These are phyloP conservation scores for Cardamine occulta DNA, from an alignment of 345 rosid species.

Conservation along the genomic window DNA sequence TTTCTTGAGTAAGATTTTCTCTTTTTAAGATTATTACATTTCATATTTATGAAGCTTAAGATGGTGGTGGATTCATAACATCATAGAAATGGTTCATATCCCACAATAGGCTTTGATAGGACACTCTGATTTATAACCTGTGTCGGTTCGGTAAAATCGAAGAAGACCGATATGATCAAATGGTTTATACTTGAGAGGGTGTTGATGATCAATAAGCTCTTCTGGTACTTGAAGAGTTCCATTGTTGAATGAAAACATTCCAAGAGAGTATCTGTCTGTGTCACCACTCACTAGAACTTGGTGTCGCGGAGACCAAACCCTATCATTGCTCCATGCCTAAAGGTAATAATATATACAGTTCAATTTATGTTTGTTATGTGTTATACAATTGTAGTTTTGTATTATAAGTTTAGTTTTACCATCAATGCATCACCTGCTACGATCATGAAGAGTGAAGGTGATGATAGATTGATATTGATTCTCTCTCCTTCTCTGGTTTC, in stretches of 20 bases:
- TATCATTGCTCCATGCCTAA: conserved; percentile 55
- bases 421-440: conserved; percentile 61
- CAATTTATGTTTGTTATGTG: background rate
- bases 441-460: conserved; percentile 56
- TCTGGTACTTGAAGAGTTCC: conserved; percentile 41
- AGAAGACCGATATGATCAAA: conserved; percentile 46
- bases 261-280: conserved; percentile 47
- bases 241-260: conserved; percentile 42
- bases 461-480: conserved; percentile 51
- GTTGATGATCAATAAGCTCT: conserved; percentile 47
- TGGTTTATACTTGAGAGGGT: conserved; percentile 45
- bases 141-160: conserved; percentile 36
- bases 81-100: conserved; percentile 21
- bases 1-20: conserved; percentile 6
- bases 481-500: conserved; percentile 51
- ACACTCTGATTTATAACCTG: conserved; percentile 33
- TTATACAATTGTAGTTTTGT: conserved; percentile 10
- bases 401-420: conserved; percentile 40
- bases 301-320: conserved; percentile 46
- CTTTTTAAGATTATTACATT: conserved; percentile 8
- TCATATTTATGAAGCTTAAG: conserved; percentile 2
- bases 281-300: conserved; percentile 48
- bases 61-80: conserved; percentile 6
- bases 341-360: background rate
- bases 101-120: conserved; percentile 52